phyloP scores from a whole-genome alignment of 108 stramenopile genomes.

The Ochromonas danica region DNA sequence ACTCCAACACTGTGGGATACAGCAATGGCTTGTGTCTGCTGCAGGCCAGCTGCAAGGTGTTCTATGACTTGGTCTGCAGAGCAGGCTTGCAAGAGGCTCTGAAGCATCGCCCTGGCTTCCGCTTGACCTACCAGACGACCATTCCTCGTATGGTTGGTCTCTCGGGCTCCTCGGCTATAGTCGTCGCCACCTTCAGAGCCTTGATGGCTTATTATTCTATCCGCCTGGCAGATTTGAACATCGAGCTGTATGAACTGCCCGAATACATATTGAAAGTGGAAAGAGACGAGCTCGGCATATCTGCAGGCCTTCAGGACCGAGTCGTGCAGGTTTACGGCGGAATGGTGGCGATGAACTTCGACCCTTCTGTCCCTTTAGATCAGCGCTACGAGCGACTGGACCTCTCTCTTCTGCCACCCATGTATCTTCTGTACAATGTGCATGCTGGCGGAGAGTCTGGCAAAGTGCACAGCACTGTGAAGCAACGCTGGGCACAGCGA shows the following conservation, averaged over 20 bases:
- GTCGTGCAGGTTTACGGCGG: slow-evolving; percentile 52
- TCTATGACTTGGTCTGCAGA: slow-evolving; percentile 28
- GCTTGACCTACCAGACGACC: slow-evolving; percentile 38
- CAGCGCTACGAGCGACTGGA: slow-evolving; percentile 35
- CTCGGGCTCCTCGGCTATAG: slow-evolving; percentile 45
- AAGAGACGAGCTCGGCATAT: slow-evolving; percentile 46
- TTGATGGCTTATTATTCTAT: slow-evolving; percentile 18
- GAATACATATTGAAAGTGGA: slow-evolving; percentile 39
- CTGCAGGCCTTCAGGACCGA: slow-evolving; percentile 51
- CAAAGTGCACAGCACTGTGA: slow-evolving; percentile 38
- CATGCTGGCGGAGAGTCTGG: slow-evolving; percentile 42
- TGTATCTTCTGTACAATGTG: slow-evolving; percentile 41
- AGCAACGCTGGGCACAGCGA: slow-evolving; percentile 36
- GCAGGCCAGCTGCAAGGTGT: slow-evolving; percentile 41
- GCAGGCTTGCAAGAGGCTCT: slow-evolving; percentile 10
- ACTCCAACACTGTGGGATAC: too few relatives aligned
- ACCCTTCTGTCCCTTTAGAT: slow-evolving; percentile 7
- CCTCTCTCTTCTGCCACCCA: not conserved
- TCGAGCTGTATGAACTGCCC: slow-evolving; percentile 3
- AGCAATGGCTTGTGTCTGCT: slow-evolving; percentile 42
- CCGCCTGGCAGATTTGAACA: not conserved
- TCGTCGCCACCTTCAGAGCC: slow-evolving; percentile 41
- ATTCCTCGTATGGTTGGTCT: slow-evolving; percentile 50
- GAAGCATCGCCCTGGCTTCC: not conserved
- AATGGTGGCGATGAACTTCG: slow-evolving; percentile 51